Evolutionary conservation across 176 grass and related monocot species (phyloP).

Genomic region (Triticum monococcum): DNA sequence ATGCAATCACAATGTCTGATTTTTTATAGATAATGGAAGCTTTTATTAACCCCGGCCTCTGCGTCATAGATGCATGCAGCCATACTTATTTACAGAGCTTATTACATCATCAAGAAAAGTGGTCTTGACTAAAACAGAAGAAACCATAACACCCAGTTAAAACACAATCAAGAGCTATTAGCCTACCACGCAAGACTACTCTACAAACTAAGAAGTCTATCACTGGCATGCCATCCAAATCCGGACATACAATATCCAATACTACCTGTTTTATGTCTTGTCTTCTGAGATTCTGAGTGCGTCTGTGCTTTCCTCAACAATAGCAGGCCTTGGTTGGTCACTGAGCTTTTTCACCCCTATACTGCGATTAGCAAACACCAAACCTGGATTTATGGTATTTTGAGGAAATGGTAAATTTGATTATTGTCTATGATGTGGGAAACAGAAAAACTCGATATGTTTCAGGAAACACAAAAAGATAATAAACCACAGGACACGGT

Average conservation of each 20-base stretch:
- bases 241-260: neutral
- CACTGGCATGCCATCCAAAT: no score
- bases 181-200: no score
- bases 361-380: neutral
- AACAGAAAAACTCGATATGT: neutral
- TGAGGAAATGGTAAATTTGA: slow-evolving; percentile 12
- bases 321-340: neutral
- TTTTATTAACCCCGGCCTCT: no score
- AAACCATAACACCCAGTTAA: no score
- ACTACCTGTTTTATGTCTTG: slow-evolving; percentile 21
- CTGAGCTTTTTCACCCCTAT: neutral
- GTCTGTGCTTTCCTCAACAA: neutral
- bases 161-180: no score
- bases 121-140: no score
- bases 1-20: neutral
- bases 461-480: neutral
- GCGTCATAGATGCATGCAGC: no score
- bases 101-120: no score
- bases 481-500: neutral
- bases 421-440: neutral
- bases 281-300: neutral
- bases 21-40: no score
- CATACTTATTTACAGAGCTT: no score
- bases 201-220: no score
- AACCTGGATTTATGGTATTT: neutral